Base-by-base conservation (phyloP, 2,329 filamentous ascomycete species). In the Arthrobotrys entomopaga region DNA sequence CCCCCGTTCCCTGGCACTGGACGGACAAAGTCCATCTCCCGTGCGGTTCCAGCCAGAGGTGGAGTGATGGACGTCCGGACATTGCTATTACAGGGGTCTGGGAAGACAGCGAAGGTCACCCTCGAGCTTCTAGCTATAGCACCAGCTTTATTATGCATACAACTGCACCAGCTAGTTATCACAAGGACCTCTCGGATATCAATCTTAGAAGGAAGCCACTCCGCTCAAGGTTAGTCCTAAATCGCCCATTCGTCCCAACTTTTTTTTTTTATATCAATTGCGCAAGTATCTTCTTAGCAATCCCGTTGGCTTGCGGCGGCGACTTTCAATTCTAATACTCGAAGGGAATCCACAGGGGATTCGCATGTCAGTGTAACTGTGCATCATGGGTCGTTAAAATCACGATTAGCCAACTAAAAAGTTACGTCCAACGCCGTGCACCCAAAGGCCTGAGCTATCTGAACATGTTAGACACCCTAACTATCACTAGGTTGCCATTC, bases 1-100 rank as follows among this genome's bases (percentile, higher is more conserved):
- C 67, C 67, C 67, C 48, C 59, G 66, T 65, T 58, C 43, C 67
- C 5, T 40, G 59, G 66, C 59, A 53, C 43, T 71, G 24, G 49
- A 34, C 29, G 66, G 58, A 64, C 38, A 65, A 59, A 60, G 67
- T 24, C 61, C 60, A 72, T 72, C 67, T 72, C 67, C 67, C 67
- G 67, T 72, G 60, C 67, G 56, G 40, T 64, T 29, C 67, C 48
- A 58, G 52, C 40, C 59, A 61, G 20, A 42, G 11, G 29, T 69
- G 49, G 49, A 56, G 65, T 57, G 59, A 40, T n/a, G 29, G 29
- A 34, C 29, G 29, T 34, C 29, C 29, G 29, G 10, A 34, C 29
- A 34, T 34, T 34, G 29, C 7, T 34, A 34, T 34, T 34, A n/a
- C 67, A 72, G 53, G 67, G 67, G 54, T 65, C 22, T 16, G 26